phyloP scores from a whole-genome alignment of 345 rosid species.

The Eucalyptus dawsonii region DNA sequence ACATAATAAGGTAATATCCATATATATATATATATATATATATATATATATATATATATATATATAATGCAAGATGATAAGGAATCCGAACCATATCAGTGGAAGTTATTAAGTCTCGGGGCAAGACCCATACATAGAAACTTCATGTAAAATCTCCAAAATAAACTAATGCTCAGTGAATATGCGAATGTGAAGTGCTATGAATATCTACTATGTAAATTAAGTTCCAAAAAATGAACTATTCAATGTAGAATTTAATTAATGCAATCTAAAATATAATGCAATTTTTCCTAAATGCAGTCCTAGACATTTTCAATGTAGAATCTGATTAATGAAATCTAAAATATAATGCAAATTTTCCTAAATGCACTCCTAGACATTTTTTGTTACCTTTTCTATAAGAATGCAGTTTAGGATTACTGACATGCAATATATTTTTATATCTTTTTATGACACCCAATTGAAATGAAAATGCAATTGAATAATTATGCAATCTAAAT shows the following conservation, averaged over 20 bases:
- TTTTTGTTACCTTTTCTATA: neutral
- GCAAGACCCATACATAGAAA: neutral
- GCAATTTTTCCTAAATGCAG: neutral
- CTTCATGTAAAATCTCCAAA: neutral
- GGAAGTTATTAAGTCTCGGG: neutral
- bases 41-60: neutral
- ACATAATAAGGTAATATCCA: neutral
- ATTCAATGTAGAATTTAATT: neutral
- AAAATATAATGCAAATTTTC: neutral
- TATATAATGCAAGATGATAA: neutral
- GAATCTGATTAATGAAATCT: too few relatives aligned
- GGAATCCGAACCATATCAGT: neutral
- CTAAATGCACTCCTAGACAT: neutral
- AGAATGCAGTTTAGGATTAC: neutral
- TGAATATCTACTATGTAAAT: neutral
- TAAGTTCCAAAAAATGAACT: neutral
- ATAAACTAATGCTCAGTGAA: neutral
- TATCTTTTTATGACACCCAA: neutral
- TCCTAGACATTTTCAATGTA: neutral
- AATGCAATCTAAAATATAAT: neutral
- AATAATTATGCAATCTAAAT: neutral
- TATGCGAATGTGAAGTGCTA: neutral
- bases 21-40: neutral
- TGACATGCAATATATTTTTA: neutral
- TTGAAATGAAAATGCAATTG: neutral